Evolutionary conservation across 345 rosid genomes (phyloP).

Genomic region (Sisymbrium altissimum): DNA sequence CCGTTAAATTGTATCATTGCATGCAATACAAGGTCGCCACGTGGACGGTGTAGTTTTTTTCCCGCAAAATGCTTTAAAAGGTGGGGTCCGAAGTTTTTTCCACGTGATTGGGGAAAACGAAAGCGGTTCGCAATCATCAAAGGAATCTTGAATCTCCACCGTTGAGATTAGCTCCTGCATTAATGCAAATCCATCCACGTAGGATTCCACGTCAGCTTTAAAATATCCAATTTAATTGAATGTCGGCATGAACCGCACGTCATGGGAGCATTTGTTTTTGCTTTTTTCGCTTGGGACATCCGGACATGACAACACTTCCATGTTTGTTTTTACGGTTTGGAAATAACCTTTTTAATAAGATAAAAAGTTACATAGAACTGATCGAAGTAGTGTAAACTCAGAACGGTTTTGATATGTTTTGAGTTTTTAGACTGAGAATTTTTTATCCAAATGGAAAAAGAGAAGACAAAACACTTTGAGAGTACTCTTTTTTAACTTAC

Average conservation of each 20-base stretch:
- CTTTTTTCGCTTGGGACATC: neutral
- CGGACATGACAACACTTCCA: neutral
- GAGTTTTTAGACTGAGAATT: too few relatives aligned
- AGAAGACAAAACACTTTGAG: neutral
- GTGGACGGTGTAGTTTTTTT: constrained; percentile 20
- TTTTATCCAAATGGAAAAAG: too few relatives aligned
- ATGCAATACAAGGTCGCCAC: neutral
- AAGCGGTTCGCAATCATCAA: neutral
- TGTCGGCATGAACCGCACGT: neutral
- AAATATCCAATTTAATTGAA: neutral
- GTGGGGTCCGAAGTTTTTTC: neutral
- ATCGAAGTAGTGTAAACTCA: too few relatives aligned
- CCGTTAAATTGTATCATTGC: constrained; percentile 16
- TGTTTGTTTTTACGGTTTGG: too few relatives aligned
- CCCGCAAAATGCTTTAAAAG: neutral
- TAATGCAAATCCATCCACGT: neutral
- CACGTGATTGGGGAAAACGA: constrained; percentile 16
- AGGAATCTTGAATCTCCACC: constrained; percentile 32
- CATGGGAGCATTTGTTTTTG: neutral
- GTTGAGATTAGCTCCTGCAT: constrained; percentile 1
- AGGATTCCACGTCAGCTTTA: constrained; percentile 19
- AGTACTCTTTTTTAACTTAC: neutral
- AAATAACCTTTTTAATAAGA: neutral
- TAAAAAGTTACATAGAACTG: neutral
- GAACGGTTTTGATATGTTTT: too few relatives aligned